Evolutionary conservation across 2,329 filamentous ascomycete genomes (phyloP).

Genomic region (Neoscytalidium dimidiatum): DNA sequence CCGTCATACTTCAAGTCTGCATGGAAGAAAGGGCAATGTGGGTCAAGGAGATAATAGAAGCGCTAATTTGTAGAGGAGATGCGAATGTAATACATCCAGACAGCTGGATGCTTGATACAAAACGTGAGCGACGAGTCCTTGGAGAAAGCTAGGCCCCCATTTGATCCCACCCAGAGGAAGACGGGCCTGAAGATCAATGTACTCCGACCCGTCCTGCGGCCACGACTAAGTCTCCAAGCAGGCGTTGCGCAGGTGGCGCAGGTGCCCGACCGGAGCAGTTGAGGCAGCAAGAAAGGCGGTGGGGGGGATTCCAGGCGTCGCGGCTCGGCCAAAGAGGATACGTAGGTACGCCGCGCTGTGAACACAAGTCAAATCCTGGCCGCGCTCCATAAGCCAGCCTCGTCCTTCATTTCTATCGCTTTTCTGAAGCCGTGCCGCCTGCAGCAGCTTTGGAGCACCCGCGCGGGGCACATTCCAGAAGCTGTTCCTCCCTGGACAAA

Average conservation of each 20-base stretch:
- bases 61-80: too few relatives aligned
- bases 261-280: neutral
- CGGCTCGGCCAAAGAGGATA: conserved; percentile 14
- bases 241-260: neutral
- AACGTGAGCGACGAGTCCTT: too few relatives aligned
- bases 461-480: conserved; percentile 8
- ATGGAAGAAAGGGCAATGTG: too few relatives aligned
- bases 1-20: too few relatives aligned
- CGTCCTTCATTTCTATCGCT: neutral
- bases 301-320: conserved; percentile 10
- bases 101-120: too few relatives aligned
- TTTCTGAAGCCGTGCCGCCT: neutral
- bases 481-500: conserved; percentile 1
- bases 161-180: too few relatives aligned
- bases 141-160: too few relatives aligned
- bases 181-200: too few relatives aligned
- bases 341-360: conserved; percentile 3
- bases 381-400: neutral
- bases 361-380: conserved; percentile 1
- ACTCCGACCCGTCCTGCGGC: neutral
- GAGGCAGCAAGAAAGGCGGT: conserved; percentile 11
- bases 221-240: neutral
- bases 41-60: too few relatives aligned
- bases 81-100: too few relatives aligned
- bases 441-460: neutral